Conservation (phyloP, 1,284 basidiomycete species). For the Moniliophthora roreri region DNA sequence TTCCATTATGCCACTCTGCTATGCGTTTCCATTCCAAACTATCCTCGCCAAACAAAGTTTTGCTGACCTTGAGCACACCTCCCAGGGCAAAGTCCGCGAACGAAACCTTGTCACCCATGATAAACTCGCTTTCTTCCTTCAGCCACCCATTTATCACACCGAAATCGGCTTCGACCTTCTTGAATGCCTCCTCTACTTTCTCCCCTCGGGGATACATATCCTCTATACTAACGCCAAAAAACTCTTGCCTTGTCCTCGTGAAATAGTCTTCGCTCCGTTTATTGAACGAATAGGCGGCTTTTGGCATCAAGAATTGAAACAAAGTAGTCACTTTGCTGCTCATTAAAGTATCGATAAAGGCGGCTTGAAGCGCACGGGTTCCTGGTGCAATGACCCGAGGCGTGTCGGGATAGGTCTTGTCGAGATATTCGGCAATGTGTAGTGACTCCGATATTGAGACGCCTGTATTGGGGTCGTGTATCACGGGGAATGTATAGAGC, state of each 20-base stretch:
- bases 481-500: slow-evolving; percentile 22
- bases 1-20: neutral
- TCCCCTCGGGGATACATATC: neutral
- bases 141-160: neutral
- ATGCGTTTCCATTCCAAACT: neutral
- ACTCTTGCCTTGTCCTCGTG: slow-evolving; percentile 19
- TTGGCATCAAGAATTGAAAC: slow-evolving; percentile 23
- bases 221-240: neutral
- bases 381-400: slow-evolving; percentile 25
- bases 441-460: slow-evolving; percentile 36
- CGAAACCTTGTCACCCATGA: neutral
- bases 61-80: neutral
- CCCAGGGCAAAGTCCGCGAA: slow-evolving; percentile 1
- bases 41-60: neutral
- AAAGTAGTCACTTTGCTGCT: no score
- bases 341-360: slow-evolving; percentile 27
- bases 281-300: slow-evolving; percentile 27
- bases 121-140: slow-evolving; percentile 1
- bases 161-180: neutral
- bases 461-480: slow-evolving; percentile 29
- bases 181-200: neutral
- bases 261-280: slow-evolving; percentile 32
- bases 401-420: slow-evolving; percentile 41
- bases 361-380: slow-evolving; percentile 30
- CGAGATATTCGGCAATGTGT: slow-evolving; percentile 45